Conservation (phyloP, 23 red algal species). For the Gracilaria domingensis region DNA sequence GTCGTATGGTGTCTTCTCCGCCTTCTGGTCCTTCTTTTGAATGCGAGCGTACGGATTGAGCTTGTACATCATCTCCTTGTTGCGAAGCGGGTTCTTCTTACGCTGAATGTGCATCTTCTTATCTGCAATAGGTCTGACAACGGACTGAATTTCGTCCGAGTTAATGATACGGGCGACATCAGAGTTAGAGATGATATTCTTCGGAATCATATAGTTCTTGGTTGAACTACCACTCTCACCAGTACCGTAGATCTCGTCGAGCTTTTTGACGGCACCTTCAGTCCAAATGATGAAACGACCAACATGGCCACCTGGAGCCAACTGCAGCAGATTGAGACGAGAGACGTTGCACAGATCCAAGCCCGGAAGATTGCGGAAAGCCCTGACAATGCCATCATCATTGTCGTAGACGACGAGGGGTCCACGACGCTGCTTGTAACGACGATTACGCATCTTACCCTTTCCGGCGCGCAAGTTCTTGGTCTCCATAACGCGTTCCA, state of each 20-base stretch:
- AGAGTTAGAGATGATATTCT: slow-evolving; percentile 81
- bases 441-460: slow-evolving; percentile 95
- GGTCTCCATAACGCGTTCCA: slow-evolving; percentile 82
- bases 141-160: slow-evolving; percentile 96
- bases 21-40: slow-evolving; percentile 59
- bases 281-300: slow-evolving; percentile 98
- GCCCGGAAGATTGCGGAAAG: slow-evolving; percentile 95
- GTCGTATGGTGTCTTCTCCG: slow-evolving; percentile 18
- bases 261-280: slow-evolving; percentile 81
- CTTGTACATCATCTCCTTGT: slow-evolving; percentile 92
- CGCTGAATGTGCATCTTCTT: slow-evolving; percentile 64
- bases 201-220: slow-evolving; percentile 89
- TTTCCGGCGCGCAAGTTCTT: slow-evolving; percentile 90
- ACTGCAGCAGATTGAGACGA: slow-evolving; percentile 89
- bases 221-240: slow-evolving; percentile 46
- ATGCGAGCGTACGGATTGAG: slow-evolving; percentile 89
- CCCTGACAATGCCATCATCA: slow-evolving; percentile 89
- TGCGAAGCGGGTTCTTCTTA: slow-evolving; percentile 93
- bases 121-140: slow-evolving; percentile 74
- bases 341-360: slow-evolving; percentile 86
- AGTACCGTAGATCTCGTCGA: slow-evolving; percentile 93
- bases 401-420: slow-evolving; percentile 96
- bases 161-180: slow-evolving; percentile 98
- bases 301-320: slow-evolving; percentile 97
- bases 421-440: slow-evolving; percentile 86